Evolutionary conservation across 345 rosid genomes (phyloP), one percentile per base, ranked within the genome.

Genomic region (Iberis pinnata): DNA sequence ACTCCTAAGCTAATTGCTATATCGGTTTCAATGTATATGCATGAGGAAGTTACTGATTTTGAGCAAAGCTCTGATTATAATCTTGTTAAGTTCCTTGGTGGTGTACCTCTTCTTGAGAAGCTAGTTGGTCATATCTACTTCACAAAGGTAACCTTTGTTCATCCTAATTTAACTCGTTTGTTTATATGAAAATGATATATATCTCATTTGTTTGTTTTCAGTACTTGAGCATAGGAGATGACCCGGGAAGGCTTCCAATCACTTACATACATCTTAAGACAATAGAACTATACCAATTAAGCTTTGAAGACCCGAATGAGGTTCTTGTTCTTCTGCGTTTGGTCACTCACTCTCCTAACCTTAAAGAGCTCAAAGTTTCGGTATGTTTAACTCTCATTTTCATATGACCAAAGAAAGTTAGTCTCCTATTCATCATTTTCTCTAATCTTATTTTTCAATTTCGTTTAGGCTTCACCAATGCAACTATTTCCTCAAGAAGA

Each of bases 181-280:
- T n/a, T n/a, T n/a, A n/a, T n/a, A 12, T 6, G 8, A 25, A 7
- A 24, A 17, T 12, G 12, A 12, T 22, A n/a, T 5, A 12, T 3
- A 7, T 19, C 10, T 38, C 36, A 7, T 47, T 45, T 17, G 0
- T 18, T 43, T 58, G 24, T 7, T 41, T 42, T 1, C 53, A 85
- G 98, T 92, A 83, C 71, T 81, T 92, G 78, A 92, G 98, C 55
- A 68, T 88, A 69, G 97, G 98, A 60, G 69, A 77, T 71, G 76
- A 77, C 65, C 82, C 76, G 5, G 82, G 83, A 69, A 69, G 59
- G 53, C 69, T 75, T 54, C 78, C 84, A 2, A 57, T 83, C 32
- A 82, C 82, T n/a, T 83, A 80, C 46, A 75, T 44, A 52, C 72
- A 71, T 72, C 76, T 88, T 3, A 80, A 73, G 48, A 68, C 66